phyloP scores from a whole-genome alignment of 805 yeast species.

The Saccharomycopsis selenospora region DNA sequence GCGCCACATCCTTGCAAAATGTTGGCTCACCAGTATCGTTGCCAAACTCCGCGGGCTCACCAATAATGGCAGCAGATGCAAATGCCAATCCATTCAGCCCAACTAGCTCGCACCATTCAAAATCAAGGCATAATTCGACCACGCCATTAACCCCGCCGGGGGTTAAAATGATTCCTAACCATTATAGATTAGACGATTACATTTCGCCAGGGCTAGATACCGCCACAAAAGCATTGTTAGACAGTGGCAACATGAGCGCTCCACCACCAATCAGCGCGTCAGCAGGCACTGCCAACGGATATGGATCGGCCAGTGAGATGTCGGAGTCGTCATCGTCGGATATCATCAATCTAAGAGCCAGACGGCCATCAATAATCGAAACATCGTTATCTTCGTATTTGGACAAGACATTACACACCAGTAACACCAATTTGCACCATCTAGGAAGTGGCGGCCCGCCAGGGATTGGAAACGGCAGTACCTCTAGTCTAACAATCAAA shows the following conservation, averaged over 20 bases:
- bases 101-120: not conserved
- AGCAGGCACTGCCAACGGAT: not conserved
- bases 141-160: slow-evolving; percentile 10
- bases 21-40: not conserved
- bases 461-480: not conserved
- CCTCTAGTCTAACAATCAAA: not conserved
- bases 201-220: slow-evolving; percentile 18
- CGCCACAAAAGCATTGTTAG: slow-evolving; percentile 6
- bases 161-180: slow-evolving; percentile 16
- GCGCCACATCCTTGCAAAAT: slow-evolving; percentile 4
- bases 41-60: not conserved
- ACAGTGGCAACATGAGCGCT: not conserved
- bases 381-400: slow-evolving; percentile 15
- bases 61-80: not conserved
- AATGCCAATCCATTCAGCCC: not conserved
- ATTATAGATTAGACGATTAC: slow-evolving; percentile 19
- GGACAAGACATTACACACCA: slow-evolving; percentile 4
- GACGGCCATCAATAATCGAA: slow-evolving; percentile 19
- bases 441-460: not conserved
- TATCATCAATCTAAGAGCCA: slow-evolving; percentile 2
- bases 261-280: not conserved
- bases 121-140: slow-evolving; percentile 1
- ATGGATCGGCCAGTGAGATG: not conserved
- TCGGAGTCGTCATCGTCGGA: slow-evolving; percentile 2
- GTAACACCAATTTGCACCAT: not conserved